These are phyloP conservation scores for Litchi chinensis DNA, from an alignment of 345 rosid species.

Conservation along the genomic window DNA sequence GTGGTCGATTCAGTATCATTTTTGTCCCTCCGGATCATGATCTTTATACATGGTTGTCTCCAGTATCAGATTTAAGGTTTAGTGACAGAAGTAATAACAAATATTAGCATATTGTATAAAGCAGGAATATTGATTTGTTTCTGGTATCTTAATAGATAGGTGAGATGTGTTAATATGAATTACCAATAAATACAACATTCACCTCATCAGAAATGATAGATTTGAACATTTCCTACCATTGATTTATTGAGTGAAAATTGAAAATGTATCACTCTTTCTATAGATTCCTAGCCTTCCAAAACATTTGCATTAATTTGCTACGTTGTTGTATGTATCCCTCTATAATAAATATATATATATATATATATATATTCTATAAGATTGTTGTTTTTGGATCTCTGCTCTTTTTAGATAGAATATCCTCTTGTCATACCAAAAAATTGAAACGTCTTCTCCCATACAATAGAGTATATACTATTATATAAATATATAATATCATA, in stretches of 20 bases:
- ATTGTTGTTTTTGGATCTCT: not conserved
- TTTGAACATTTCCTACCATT: not conserved
- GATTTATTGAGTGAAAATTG: conserved; percentile 5
- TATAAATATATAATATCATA: not conserved
- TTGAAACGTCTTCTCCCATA: too few relatives aligned
- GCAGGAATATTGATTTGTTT: not conserved
- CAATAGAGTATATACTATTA: not conserved
- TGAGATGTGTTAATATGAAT: not conserved
- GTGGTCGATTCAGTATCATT: not conserved
- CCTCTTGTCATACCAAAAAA: not conserved
- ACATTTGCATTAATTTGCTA: not conserved
- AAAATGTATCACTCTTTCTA: not conserved
- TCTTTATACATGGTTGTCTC: not conserved
- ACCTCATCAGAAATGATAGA: not conserved
- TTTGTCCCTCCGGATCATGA: not conserved
- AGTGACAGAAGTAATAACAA: not conserved
- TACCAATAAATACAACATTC: not conserved
- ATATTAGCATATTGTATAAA: not conserved
- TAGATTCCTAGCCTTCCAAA: not conserved
- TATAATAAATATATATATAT: not conserved
- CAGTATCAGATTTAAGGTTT: not conserved
- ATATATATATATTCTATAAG: not conserved
- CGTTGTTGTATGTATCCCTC: too few relatives aligned
- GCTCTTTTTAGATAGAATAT: not conserved
- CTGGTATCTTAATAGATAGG: not conserved